Percentiles rank a stretch among this genome's conserved stretches.
Evolutionary conservation across 805 yeast species (phyloP).

Genomic region (Candida orba): DNA sequence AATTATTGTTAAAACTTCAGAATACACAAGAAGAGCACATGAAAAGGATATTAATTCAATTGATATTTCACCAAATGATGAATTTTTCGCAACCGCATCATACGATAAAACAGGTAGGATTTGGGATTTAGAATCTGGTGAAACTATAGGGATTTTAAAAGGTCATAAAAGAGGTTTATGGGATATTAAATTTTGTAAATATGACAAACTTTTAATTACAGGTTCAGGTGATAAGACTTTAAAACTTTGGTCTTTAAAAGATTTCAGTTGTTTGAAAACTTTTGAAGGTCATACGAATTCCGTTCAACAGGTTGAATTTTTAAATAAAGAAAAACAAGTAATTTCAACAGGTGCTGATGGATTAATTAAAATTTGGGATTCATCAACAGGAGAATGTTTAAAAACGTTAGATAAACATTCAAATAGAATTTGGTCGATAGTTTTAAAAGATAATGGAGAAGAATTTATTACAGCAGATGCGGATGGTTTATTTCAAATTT

Average conservation of each 20-base stretch:
- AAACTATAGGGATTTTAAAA: conserved; percentile 70
- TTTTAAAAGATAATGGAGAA: conserved; percentile 57
- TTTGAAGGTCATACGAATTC: conserved; percentile 94
- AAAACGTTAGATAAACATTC: conserved; percentile 89
- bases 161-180: conserved; percentile 95
- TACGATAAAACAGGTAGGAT: conserved; percentile 88
- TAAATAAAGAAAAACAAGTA: conserved; percentile 60
- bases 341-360: conserved; percentile 89
- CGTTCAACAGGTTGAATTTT: conserved; percentile 72
- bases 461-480: conserved; percentile 85
- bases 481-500: conserved; percentile 82
- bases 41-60: conserved; percentile 91
- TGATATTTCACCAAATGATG: conserved; percentile 88
- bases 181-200: conserved; percentile 79
- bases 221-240: conserved; percentile 91
- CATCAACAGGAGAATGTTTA: conserved; percentile 65
- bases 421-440: conserved; percentile 90
- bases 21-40: conserved; percentile 91
- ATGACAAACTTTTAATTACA: conserved; percentile 70
- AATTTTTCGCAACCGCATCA: conserved; percentile 84
- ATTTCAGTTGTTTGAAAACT: conserved; percentile 69
- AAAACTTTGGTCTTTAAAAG: conserved; percentile 80
- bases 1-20: conserved; percentile 49
- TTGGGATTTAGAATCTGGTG: conserved; percentile 86
- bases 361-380: conserved; percentile 84